Base-by-base conservation (phyloP, 306 rosid species). In the Cucurbita moschata region DNA sequence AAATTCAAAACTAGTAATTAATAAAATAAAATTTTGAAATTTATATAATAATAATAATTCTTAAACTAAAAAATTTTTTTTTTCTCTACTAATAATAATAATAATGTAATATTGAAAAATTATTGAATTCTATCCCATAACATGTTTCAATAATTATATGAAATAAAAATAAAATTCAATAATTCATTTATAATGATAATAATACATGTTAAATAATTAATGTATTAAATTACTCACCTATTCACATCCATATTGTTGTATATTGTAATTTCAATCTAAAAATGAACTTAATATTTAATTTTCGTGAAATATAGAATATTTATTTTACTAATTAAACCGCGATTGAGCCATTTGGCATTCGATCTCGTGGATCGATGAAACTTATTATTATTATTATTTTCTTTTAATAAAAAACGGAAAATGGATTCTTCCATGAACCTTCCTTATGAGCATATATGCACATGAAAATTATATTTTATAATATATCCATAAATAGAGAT, bases 381-480 rank as follows among this genome's bases (percentile, higher is more conserved):
- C 19, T 62, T 8, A 65, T 65, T 65, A 42, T 42, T 42, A 64
- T 65, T 65, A n/a, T 21, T 21, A 42, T 65, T 65, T 65, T 1
- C 7, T 39, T 63, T 39, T 16, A 4, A 6, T 0, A 1, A 11
- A 13, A 13, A 35, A 26, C 5, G 0, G 7, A 16, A 63, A 4
- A 4, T 4, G 38, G 53, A 67, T 51, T 71, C 75, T 75, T 65
- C 81, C 44, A 26, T 72, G 83, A 76, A 60, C 66, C 79, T 81
- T 67, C 77, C 73, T 68, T 21, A 12, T 19, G 53, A 46, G 73
- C 54, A 68, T 68, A 68, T 21, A 69, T 75, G 58, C 72, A 74
- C 72, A 79, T 59, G 54, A 74, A 35, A 65, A 43, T 42, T 42
- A 65, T 19, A 65, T 65, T 42, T 65, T 65, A 65, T 43, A 39